Percentiles rank a stretch among this genome's conserved stretches.
Conservation (phyloP, 495 filamentous ascomycete species). For the Podospora bellae-mahoneyi region DNA sequence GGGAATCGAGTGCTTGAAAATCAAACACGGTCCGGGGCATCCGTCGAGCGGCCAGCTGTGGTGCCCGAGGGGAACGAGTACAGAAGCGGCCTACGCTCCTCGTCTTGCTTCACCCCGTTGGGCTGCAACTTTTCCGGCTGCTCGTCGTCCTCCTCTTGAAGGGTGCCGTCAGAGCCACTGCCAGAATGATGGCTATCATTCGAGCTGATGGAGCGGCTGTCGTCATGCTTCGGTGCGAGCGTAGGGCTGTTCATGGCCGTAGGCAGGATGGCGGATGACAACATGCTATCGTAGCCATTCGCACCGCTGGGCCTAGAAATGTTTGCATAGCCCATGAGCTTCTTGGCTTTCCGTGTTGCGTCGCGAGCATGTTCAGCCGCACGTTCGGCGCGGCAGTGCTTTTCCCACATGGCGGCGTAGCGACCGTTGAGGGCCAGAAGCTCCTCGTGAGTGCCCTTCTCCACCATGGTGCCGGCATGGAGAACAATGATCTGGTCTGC, state of each 20-base stretch:
- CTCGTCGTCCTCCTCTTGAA: slow-evolving; percentile 26
- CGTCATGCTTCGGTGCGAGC: slow-evolving; percentile 11
- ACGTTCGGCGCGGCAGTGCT: slow-evolving; percentile 84
- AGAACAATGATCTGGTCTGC: slow-evolving; percentile 96
- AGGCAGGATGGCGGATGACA: slow-evolving; percentile 32
- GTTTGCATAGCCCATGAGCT: slow-evolving; percentile 48
- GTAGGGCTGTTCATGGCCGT: slow-evolving; percentile 24
- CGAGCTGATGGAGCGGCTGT: slow-evolving; percentile 24
- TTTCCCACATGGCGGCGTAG: slow-evolving; percentile 93
- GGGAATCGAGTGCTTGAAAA: neutral
- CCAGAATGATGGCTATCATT: slow-evolving; percentile 19
- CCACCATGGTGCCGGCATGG: slow-evolving; percentile 75
- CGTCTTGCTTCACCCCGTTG: slow-evolving; percentile 5
- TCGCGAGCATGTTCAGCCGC: slow-evolving; percentile 69
- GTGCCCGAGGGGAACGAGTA: slow-evolving; percentile 18
- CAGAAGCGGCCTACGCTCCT: slow-evolving; percentile 14
- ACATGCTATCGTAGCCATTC: slow-evolving; percentile 35
- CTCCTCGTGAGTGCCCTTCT: slow-evolving; percentile 83
- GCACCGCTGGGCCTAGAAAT: slow-evolving; percentile 30
- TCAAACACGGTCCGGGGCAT: slow-evolving; percentile 4
- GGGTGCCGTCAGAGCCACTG: slow-evolving; percentile 29
- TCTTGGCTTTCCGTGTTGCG: slow-evolving; percentile 54
- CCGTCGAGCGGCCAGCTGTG: slow-evolving; percentile 16
- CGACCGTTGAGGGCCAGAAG: slow-evolving; percentile 71
- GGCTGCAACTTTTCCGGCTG: neutral